phyloP scores from a whole-genome alignment of 2,329 filamentous ascomycete species.

The Fusarium chuoi region DNA sequence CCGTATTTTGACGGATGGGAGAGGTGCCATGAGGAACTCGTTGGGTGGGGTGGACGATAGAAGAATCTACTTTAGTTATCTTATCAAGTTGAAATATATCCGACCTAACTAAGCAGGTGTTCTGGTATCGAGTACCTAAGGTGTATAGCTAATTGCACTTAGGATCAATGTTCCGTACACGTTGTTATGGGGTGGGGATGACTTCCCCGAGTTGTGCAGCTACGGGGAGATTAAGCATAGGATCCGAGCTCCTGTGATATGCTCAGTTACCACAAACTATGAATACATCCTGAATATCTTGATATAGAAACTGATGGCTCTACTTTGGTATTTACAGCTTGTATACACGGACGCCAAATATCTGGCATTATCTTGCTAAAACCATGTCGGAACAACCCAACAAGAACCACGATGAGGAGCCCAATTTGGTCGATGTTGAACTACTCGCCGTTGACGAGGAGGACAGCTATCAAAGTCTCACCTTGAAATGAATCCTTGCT shows the following conservation, averaged over 20 bases:
- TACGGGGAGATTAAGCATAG: neutral
- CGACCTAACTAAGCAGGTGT: neutral
- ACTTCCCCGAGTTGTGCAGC: neutral
- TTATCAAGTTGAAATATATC: accelerated
- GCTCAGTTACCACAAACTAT: neutral
- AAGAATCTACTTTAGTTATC: neutral
- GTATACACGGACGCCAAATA: neutral
- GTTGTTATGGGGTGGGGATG: neutral
- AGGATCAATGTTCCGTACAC: neutral
- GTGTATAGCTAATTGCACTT: too few relatives aligned
- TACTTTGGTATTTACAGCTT: neutral
- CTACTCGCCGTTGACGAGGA: neutral
- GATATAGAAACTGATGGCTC: neutral
- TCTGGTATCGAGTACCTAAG: too few relatives aligned
- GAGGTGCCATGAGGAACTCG: neutral
- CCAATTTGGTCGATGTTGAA: neutral
- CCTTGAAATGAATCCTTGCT: neutral
- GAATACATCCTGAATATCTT: neutral
- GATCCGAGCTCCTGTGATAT: neutral
- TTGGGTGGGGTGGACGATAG: neutral
- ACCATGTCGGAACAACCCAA: neutral
- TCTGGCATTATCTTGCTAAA: neutral
- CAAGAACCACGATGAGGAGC: neutral
- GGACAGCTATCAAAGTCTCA: neutral
- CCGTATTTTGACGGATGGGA: conserved; percentile 18